These are phyloP conservation scores for Globisporangium abappressorium DNA, from an alignment of 352 stramenopile genomes.

Conservation along the genomic window DNA sequence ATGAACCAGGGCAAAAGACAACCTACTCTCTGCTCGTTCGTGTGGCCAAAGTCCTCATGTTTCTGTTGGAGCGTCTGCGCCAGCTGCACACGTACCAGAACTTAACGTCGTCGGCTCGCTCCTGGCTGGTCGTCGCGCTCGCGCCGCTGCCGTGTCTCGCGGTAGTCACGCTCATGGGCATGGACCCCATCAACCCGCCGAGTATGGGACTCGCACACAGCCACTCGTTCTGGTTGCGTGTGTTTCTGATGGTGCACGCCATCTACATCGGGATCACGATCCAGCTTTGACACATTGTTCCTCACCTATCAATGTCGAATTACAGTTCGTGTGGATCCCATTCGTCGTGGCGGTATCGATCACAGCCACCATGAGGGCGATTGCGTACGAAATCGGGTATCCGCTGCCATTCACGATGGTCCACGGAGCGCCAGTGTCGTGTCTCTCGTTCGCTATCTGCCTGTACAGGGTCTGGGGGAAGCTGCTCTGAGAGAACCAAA, in stretches of 20 bases:
- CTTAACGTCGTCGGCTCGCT: neutral
- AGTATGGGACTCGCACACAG: neutral
- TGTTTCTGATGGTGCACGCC: neutral
- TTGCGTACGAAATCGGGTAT: neutral
- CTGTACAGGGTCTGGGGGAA: too few relatives aligned
- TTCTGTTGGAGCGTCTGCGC: constrained; percentile 13
- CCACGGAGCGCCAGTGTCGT: neutral
- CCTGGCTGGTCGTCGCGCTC: neutral
- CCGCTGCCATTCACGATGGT: neutral
- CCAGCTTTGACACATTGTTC: neutral
- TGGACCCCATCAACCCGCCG: neutral
- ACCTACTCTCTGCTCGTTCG: too few relatives aligned
- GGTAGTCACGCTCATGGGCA: neutral
- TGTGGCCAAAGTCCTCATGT: too few relatives aligned
- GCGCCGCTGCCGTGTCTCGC: constrained; percentile 19
- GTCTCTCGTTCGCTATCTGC: neutral
- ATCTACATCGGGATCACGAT: neutral
- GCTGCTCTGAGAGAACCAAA: too few relatives aligned
- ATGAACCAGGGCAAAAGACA: too few relatives aligned
- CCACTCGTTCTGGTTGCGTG: neutral
- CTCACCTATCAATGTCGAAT: neutral
- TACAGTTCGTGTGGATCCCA: neutral
- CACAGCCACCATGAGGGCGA: neutral
- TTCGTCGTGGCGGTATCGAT: neutral
- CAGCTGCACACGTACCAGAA: neutral